Base-by-base conservation (phyloP, 2,329 filamentous ascomycete species). In the Calonectria pauciramosa region DNA sequence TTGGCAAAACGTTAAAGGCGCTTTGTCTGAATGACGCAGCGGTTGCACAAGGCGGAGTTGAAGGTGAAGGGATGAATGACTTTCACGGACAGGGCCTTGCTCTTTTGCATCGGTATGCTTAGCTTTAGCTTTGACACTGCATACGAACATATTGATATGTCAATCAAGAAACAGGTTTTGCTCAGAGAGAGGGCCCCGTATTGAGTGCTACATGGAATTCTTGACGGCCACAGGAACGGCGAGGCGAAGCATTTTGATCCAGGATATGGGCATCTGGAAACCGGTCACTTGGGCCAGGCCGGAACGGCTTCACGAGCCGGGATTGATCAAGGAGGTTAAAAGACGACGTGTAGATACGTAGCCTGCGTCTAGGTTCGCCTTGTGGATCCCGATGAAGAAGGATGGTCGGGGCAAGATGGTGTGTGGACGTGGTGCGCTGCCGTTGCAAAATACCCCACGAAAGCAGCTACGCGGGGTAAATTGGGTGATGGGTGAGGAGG, bases 1-100 rank as follows among this genome's bases (percentile, higher is more conserved):
- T 75, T 68, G 26, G 18, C 67, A 67, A 47, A 44, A 26, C 44
- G 54, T 51, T 64, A 71, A 71, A 60, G 36, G 34, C 41, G 49
- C 34, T 41, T 59, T 73, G 44, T 20, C n/a, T 36, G 7, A 47
- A 30, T 36, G 66, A 64, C 38, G 47, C 49, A 65, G 66, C 51
- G 66, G 66, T 38, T 71, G 70, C 63, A 71, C 70, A 60, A 60
- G 26, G 51, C 38, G 71, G 71, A 69, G 65, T 73, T 70, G 28
- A 49, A 38, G 66, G 36, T 65, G 49, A 54, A 30, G 28, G 34
- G 38, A 65, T 56, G 47, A 23, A 44, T 41, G 70, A 32, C 52
- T 70, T 66, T 47, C 66, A 49, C 52, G 36, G 49, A 4, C 20
- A 51, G 59, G 41, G 47, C n/a, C 23, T 51, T 64, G 26, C 36